A percentile compares a stretch with the other conserved stretches of the same genome.
phyloP scores from a whole-genome alignment of 192 early-diverging fungal genomes.

The Gryganskiella cystojenkinii region DNA sequence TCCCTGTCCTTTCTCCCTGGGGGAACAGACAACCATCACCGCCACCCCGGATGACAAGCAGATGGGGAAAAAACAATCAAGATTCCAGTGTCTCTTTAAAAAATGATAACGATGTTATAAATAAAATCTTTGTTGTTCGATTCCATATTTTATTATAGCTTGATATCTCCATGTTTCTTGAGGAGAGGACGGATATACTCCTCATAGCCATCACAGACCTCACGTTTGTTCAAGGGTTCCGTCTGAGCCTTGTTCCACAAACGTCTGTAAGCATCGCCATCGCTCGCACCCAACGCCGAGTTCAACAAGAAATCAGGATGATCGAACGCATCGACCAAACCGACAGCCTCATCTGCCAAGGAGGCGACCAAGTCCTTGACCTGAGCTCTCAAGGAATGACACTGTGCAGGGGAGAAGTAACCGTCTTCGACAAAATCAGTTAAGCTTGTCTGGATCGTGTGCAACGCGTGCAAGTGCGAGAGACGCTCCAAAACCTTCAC shows the following conservation, averaged over 20 bases:
- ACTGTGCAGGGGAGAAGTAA: slow-evolving; percentile 24
- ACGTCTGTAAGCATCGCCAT: slow-evolving; percentile 78
- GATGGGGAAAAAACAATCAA: too few relatives aligned
- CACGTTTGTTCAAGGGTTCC: slow-evolving; percentile 47
- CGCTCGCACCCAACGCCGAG: slow-evolving; percentile 76
- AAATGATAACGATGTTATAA: too few relatives aligned
- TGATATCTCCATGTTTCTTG: slow-evolving; percentile 49
- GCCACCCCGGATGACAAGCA: background rate
- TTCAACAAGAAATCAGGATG: slow-evolving; percentile 77
- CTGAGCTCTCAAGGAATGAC: slow-evolving; percentile 14
- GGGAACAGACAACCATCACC: background rate
- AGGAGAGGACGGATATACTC: slow-evolving; percentile 44
- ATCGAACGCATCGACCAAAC: slow-evolving; percentile 81
- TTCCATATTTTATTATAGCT: too few relatives aligned
- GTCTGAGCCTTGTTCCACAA: slow-evolving; percentile 41
- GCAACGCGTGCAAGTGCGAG: slow-evolving; percentile 32
- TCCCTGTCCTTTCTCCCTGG: background rate
- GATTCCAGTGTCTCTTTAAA: too few relatives aligned
- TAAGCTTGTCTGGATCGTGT: slow-evolving; percentile 27
- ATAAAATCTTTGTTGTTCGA: too few relatives aligned
- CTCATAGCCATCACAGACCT: slow-evolving; percentile 49
- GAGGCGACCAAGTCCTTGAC: slow-evolving; percentile 48
- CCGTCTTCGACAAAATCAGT: slow-evolving; percentile 42
- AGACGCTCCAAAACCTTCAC: slow-evolving; percentile 32
- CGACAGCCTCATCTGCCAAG: slow-evolving; percentile 76